Evolutionary conservation across 169 alveolate genomes (phyloP), one percentile per base, ranked within the genome.

Genomic region (Miamiensis avidus): DNA sequence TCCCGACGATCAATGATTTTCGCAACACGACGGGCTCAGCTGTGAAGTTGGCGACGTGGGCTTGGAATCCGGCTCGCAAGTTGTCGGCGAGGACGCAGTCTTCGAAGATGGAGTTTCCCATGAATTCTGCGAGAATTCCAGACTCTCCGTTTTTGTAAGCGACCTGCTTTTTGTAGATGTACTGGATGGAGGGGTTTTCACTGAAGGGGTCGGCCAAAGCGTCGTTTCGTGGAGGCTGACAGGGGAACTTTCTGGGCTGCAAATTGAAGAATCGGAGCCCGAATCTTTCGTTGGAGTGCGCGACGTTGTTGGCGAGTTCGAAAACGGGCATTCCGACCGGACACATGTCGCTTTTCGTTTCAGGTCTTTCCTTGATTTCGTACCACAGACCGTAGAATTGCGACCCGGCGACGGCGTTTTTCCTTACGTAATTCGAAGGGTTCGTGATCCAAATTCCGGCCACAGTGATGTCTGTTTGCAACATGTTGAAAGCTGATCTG

Each of bases 361-460:
- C 75, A 6, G 97, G 94, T 49, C 86, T 33, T 1, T 65, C 74
- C 69, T 87, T 69, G 25, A 88, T 76, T 73, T 89, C 94, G 83
- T 73, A 89, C 96, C 97, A 94, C 87, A 89, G 91, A 28, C 97
- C 97, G 77, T 89, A 94, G 76, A 91, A 74, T 11, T 88, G 93
- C 28, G 93, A 78, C 29, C 97, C 97, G 29, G 94, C 95, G 29
- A 96, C 95, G 29, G 83, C 89, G 78, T 94, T 94, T 25, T 88
- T 84, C 27, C 82, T 74, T 31, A 93, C 78, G 31, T 65, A 34
- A 75, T 94, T 94, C 32, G 88, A 75, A 4, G 97, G 97, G 84
- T 91, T 83, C 27, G 95, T 93, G 74, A 91, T 89, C 97, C 97
- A 94, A 88, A 87, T 92, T 25, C 92, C 75, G 25, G 96, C 96